These are phyloP conservation scores for Dittrichia graveolens DNA, from an alignment of 129 eudicot genomes.

Conservation along the genomic window DNA sequence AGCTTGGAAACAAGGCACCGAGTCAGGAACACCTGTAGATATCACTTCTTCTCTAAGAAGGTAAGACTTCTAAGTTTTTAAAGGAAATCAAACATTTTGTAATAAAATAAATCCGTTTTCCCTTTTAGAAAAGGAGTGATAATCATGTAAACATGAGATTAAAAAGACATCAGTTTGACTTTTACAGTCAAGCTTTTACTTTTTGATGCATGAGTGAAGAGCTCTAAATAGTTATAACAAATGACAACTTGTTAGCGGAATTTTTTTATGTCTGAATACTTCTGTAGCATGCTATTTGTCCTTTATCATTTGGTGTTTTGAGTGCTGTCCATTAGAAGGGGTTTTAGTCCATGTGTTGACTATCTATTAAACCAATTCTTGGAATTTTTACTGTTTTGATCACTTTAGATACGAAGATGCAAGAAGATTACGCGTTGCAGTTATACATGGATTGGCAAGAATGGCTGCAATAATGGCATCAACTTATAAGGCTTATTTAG, in stretches of 20 bases:
- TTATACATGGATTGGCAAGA: conserved; percentile 94
- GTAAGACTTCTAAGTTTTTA: conserved; percentile 31
- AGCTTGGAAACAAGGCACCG: conserved; percentile 58
- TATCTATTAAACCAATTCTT: not conserved
- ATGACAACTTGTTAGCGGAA: not conserved
- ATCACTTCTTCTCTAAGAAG: conserved; percentile 66
- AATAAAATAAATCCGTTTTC: not conserved
- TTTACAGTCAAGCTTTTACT: not conserved
- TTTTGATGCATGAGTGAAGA: not conserved
- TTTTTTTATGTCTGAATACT: too few species aligned
- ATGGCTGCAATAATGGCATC: conserved; percentile 99
- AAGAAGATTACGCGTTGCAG: conserved; percentile 84
- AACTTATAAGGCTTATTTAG: conserved; percentile 96
- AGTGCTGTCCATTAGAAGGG: conserved; percentile 10
- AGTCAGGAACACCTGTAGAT: conserved; percentile 65
- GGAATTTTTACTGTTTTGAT: not conserved
- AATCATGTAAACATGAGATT: not conserved
- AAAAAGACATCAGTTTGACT: not conserved
- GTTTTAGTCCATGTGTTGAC: conserved; percentile 21
- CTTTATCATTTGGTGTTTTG: not conserved
- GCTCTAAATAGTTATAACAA: not conserved
- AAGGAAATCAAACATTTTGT: not conserved
- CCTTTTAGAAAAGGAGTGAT: not conserved
- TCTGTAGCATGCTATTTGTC: too few species aligned
- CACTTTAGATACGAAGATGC: conserved; percentile 73